Evolutionary conservation across 1,284 basidiomycete species (phyloP), one percentile per base, ranked within the genome.

Genomic region (Austropuccinia psidii): DNA sequence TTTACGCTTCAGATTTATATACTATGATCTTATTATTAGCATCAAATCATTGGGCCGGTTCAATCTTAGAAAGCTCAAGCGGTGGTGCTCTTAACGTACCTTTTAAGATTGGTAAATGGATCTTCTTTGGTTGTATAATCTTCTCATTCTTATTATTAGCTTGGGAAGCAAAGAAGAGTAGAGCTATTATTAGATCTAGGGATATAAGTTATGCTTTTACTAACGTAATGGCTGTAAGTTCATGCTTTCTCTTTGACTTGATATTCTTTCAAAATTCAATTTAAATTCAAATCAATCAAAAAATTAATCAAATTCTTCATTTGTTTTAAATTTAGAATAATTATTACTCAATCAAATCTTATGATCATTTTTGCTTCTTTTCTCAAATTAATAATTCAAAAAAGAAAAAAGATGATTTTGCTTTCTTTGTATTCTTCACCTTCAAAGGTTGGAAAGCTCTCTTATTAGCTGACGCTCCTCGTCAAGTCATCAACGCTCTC

Each of bases 361-460:
- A 98, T 81, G 89, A 96, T 81, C 91, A 96, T 81, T 98, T 96
- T 80, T 98, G 95, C 82, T 93, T 98, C 84, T 98, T 98, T 81
- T 89, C 90, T 77, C 93, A 96, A 78, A 97, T 98, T 82, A 89
- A 89, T 79, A 89, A 91, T 79, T 97, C 94, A 39, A 95, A 92
- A 37, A 97, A 96, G 85, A 89, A 88, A 78, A 93, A 90, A 81
- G 95, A 98, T 81, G 92, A 96, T 79, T 92, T 98, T 82, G 93
- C 94, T 60, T 98, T 98, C 85, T 98, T 97, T 82, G 87, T 98
- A 81, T 98, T 98, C 86, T 98, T 98, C 83, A 90, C 90, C 0
- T 98, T 98, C 87, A 98, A 98, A 84, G 93, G 93, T 90, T 98
- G 95, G 95, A 98, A 98, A 83, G 89, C 92, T 21, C 82, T 97